These are phyloP conservation scores for Rubus parviflorus DNA, from an alignment of 306 rosid genomes.

Conservation along the genomic window DNA sequence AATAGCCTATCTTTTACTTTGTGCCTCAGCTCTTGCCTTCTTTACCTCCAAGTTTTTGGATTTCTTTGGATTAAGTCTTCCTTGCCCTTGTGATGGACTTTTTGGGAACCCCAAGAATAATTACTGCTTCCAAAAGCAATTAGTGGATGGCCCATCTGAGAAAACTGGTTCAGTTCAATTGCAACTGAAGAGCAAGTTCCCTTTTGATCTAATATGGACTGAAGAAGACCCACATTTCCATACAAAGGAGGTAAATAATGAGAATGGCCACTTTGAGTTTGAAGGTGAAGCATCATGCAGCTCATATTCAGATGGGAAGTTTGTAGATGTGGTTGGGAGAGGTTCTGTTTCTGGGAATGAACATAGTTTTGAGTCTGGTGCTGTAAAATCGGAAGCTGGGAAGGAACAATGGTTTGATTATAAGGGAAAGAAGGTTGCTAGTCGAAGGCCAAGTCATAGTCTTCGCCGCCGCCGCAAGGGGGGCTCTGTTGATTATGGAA, in stretches of 20 bases:
- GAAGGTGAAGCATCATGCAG: constrained; percentile 30
- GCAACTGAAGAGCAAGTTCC: constrained; percentile 30
- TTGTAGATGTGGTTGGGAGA: constrained; percentile 9
- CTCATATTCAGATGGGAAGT: constrained; percentile 16
- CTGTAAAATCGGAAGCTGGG: constrained; percentile 1
- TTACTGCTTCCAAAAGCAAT: constrained; percentile 37
- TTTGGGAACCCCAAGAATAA: constrained; percentile 34
- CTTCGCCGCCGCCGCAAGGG: constrained; percentile 24
- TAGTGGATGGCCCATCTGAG: constrained; percentile 34
- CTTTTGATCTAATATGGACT: constrained; percentile 31
- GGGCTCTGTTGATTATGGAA: constrained; percentile 14
- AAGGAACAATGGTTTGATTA: constrained; percentile 22
- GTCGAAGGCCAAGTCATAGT: constrained; percentile 25
- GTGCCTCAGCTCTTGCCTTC: constrained; percentile 38
- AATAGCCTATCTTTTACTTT: constrained; percentile 39
- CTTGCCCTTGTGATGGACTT: constrained; percentile 45
- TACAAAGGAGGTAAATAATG: constrained; percentile 12
- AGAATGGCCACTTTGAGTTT: constrained; percentile 22
- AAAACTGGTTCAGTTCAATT: constrained; percentile 33
- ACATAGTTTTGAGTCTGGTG: constrained; percentile 10
- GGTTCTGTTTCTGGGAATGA: constrained; percentile 6
- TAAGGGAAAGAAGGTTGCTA: constrained; percentile 19
- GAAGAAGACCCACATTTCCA: constrained; percentile 15
- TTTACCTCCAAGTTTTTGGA: constrained; percentile 42
- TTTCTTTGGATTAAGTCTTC: constrained; percentile 44